Evolutionary conservation across 73 alveolate species (phyloP), one percentile per base, ranked within the genome.

Genomic region (Effrenium voratum): DNA sequence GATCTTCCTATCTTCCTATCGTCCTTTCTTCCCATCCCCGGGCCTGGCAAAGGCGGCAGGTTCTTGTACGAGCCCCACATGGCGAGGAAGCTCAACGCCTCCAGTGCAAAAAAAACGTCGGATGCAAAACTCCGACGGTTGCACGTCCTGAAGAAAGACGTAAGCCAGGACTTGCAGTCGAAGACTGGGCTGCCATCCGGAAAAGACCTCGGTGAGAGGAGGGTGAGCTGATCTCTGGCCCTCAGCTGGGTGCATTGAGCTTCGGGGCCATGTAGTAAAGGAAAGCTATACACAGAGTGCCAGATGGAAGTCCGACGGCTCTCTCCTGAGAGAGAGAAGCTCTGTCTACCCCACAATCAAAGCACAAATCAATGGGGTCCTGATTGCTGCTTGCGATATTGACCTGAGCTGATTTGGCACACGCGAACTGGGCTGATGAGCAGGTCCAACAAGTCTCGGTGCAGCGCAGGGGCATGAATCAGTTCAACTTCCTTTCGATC

Each of bases 401-500:
- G 50, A 87, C 95, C 95, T 87, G 77, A n/a, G 50, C 30, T 1
- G 66, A 5, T 30, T 75, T 47, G 44, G 15, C 34, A 36, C 84
- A 34, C 32, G 47, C 13, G 50, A 0, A 0, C 47, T 0, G 2
- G 43, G 46, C 13, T 2, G 13, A 5, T n/a, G 43, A 34, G 30
- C 45, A 70, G 22, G 22, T 70, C 16, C 22, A 70, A 13, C 3
- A 32, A 72, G 30, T 16, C 79, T 50, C 4, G 0, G 73, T 5
- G 34, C 0, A n/a, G 30, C 72, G 22, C 32, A 49, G 93, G 79
- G 41, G 75, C 95, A 47, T 87, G 95, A 47, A 87, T 87, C 95
- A 87, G 83, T 24, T 87, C 95, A 47, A 87, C 60, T 49, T 91
- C 88, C 88, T 91, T 91, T 55, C 87, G 86, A 12, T 91, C 98